A percentile compares a stretch with the other conserved stretches of the same genome.
Evolutionary conservation across 192 early-diverging fungal genomes (phyloP).

Genomic region (Coemansia sp.): DNA sequence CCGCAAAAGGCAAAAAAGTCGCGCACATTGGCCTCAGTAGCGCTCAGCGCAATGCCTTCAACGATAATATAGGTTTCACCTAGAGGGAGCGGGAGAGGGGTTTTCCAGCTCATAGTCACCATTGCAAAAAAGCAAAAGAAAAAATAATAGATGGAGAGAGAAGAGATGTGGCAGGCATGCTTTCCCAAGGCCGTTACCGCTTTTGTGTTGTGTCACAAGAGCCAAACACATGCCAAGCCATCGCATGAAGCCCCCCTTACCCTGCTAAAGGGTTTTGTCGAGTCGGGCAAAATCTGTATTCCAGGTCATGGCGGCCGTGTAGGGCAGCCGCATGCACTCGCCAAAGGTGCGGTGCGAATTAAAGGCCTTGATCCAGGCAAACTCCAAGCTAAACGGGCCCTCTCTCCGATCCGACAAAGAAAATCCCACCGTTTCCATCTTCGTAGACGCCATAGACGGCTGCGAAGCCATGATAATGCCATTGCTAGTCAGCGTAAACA

Average conservation of each 20-base stretch:
- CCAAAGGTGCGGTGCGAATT: conserved; percentile 80
- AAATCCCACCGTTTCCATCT: conserved; percentile 87
- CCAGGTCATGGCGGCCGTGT: conserved; percentile 31
- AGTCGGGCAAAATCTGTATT: conserved; percentile 35
- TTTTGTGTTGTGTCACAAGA: conserved; percentile 2
- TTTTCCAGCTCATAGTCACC: conserved; percentile 37
- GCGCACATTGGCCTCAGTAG: conserved; percentile 23
- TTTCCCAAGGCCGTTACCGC: not conserved
- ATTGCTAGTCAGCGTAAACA: conserved; percentile 89
- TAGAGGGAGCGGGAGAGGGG: conserved; percentile 15
- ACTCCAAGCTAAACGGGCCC: conserved; percentile 83
- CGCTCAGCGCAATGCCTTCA: conserved; percentile 27
- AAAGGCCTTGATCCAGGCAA: conserved; percentile 88
- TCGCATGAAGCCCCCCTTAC: not conserved
- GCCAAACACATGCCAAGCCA: not conserved
- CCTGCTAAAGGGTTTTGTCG: conserved; percentile 22
- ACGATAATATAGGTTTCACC: conserved; percentile 32
- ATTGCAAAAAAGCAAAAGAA: conserved; percentile 18
- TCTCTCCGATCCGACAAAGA: conserved; percentile 76
- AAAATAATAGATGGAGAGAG: not conserved
- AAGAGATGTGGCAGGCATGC: not conserved
- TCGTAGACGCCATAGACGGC: conserved; percentile 77
- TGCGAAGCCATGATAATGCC: conserved; percentile 84
- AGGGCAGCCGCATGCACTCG: conserved; percentile 60
- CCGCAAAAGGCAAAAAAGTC: conserved; percentile 49